phyloP scores from a whole-genome alignment of 2,329 filamentous ascomycete genomes.

The Ascocoryne sarcoides region DNA sequence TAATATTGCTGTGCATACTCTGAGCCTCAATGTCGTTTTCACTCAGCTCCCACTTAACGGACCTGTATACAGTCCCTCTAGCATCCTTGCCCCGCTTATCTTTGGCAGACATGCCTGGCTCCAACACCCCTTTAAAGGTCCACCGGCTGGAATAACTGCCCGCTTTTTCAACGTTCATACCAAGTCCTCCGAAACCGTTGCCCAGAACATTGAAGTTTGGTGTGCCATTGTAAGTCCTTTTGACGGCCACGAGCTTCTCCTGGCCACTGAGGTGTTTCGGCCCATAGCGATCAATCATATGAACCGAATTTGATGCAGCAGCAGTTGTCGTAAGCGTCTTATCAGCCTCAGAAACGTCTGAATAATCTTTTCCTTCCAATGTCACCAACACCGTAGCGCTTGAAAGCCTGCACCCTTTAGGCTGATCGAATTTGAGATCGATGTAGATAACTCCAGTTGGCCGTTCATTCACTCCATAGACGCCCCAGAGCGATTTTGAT shows the following conservation, averaged over 20 bases:
- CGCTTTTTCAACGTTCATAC: background rate
- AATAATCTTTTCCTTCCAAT: constrained; percentile 1
- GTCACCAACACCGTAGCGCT: constrained; percentile 2
- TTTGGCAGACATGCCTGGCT: too few species aligned
- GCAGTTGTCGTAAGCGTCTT: background rate
- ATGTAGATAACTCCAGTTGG: constrained; percentile 4
- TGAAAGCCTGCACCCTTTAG: constrained; percentile 2
- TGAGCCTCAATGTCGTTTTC: too few species aligned
- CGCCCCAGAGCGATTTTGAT: background rate
- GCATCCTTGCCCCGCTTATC: background rate
- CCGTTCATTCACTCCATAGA: background rate
- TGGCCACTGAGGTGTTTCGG: too few species aligned
- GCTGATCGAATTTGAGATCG: constrained; percentile 3
- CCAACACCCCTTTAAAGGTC: too few species aligned
- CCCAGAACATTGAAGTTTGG: background rate
- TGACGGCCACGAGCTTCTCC: too few species aligned
- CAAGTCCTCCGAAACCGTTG: background rate
- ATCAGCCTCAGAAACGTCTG: background rate
- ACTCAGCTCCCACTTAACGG: background rate
- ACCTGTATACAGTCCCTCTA: background rate
- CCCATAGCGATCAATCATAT: background rate
- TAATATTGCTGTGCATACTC: too few species aligned
- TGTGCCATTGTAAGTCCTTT: too few species aligned
- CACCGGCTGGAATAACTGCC: background rate
- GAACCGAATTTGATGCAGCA: background rate